phyloP scores from a whole-genome alignment of 2,329 filamentous ascomycete species.

The Penicillium freii region DNA sequence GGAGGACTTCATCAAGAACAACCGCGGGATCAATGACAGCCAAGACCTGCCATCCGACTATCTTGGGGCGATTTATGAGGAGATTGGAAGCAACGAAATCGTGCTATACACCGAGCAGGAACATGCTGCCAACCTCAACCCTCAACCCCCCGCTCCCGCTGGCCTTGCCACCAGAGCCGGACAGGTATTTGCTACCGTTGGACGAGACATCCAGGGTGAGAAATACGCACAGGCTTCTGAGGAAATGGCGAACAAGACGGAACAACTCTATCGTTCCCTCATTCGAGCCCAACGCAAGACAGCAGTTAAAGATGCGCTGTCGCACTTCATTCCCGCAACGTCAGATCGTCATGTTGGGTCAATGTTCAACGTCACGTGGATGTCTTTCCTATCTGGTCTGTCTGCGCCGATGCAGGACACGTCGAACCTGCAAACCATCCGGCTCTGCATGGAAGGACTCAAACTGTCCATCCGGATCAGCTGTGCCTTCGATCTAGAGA shows the following conservation, averaged over 20 bases:
- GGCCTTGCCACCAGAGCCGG: conserved; percentile 80
- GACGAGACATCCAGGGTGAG: conserved; percentile 85
- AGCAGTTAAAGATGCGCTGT: conserved; percentile 64
- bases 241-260: conserved; percentile 78
- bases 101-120: conserved; percentile 90
- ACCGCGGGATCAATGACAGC: conserved; percentile 95
- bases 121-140: conserved; percentile 76
- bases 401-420: conserved; percentile 92
- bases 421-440: conserved; percentile 88
- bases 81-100: conserved; percentile 88
- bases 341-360: conserved; percentile 93
- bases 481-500: conserved; percentile 88
- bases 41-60: conserved; percentile 93
- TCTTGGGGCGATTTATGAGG: conserved; percentile 82
- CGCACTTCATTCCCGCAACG: conserved; percentile 83
- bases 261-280: conserved; percentile 88
- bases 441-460: conserved; percentile 90
- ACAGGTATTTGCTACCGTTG: conserved; percentile 86
- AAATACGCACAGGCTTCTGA: conserved; percentile 94
- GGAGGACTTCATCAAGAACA: conserved; percentile 99
- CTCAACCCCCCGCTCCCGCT: conserved; percentile 56
- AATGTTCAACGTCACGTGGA: conserved; percentile 99
- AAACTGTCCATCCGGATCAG: conserved; percentile 90
- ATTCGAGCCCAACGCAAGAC: conserved; percentile 86
- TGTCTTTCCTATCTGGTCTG: conserved; percentile 94